Percentiles rank a stretch among this genome's conserved stretches.
phyloP scores from a whole-genome alignment of 108 stramenopile species.

The Epithemia pelagica region DNA sequence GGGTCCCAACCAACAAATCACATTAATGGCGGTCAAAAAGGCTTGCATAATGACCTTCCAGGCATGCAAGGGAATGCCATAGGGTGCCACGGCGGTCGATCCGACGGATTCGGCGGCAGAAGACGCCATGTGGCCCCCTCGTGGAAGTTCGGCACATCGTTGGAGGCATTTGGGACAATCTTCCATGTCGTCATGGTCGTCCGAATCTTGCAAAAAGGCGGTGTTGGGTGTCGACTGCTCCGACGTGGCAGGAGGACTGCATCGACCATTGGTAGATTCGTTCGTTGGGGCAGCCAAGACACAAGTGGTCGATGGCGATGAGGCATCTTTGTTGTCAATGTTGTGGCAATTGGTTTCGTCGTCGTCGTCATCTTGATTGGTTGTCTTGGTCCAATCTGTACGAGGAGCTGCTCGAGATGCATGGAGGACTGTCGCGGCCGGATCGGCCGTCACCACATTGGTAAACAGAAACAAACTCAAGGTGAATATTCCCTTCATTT shows the following conservation, averaged over 20 bases:
- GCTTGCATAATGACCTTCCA: conserved; percentile 89
- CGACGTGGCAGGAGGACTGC: neutral
- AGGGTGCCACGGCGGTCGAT: conserved; percentile 23
- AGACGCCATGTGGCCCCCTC: conserved; percentile 1
- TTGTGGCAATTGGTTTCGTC: neutral
- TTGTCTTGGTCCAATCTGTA: neutral
- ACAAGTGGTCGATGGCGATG: neutral
- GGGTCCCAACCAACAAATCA: conserved; percentile 85
- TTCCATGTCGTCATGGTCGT: neutral
- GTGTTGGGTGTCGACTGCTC: neutral
- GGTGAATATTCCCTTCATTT: neutral
- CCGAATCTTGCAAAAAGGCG: neutral
- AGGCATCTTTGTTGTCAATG: neutral
- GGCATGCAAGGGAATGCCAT: conserved; percentile 65
- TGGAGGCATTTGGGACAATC: neutral
- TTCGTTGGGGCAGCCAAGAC: neutral
- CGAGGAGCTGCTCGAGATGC: neutral
- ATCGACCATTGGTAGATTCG: neutral
- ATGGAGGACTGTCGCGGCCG: neutral
- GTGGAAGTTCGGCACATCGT: neutral
- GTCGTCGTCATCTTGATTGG: neutral
- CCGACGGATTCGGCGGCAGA: neutral
- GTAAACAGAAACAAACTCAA: neutral
- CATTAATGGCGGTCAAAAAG: conserved; percentile 80
- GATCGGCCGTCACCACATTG: neutral